Evolutionary conservation across 1,284 basidiomycete genomes (phyloP).

Genomic region (Fereydounia khargensis): DNA sequence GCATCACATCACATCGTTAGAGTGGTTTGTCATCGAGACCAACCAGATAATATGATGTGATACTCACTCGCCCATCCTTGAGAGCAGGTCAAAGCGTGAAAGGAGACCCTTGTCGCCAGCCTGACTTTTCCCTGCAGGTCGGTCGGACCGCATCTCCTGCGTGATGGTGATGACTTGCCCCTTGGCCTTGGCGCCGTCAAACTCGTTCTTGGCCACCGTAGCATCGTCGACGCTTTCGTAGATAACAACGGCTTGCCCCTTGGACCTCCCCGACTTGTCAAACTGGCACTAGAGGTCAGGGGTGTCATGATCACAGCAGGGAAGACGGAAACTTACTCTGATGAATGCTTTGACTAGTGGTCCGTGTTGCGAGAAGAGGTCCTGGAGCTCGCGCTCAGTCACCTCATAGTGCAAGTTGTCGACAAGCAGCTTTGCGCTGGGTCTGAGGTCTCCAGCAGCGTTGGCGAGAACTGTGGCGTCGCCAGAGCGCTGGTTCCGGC

Average conservation of each 20-base stretch:
- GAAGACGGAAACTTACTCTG: slow-evolving; percentile 65
- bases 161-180: slow-evolving; percentile 58
- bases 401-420: slow-evolving; percentile 92
- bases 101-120: slow-evolving; percentile 8
- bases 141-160: slow-evolving; percentile 29
- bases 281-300: too few species aligned
- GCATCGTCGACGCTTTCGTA: slow-evolving; percentile 79
- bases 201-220: slow-evolving; percentile 77
- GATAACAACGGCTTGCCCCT: slow-evolving; percentile 76
- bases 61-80: slow-evolving; percentile 21
- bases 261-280: slow-evolving; percentile 90
- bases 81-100: slow-evolving; percentile 30
- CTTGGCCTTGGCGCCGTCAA: slow-evolving; percentile 84
- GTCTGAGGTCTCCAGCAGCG: slow-evolving; percentile 14
- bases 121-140: slow-evolving; percentile 3
- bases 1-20: too few species aligned
- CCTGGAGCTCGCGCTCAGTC: slow-evolving; percentile 69
- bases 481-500: neutral
- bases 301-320: slow-evolving; percentile 16
- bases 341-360: slow-evolving; percentile 85
- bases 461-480: slow-evolving; percentile 5
- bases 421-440: slow-evolving; percentile 65
- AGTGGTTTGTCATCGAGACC: too few species aligned
- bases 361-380: slow-evolving; percentile 86
- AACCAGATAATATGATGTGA: too few species aligned